Percentiles rank a stretch among this genome's conserved stretches.
phyloP scores from a whole-genome alignment of 192 early-diverging fungal species.

The Chytriomyces hyalinus region DNA sequence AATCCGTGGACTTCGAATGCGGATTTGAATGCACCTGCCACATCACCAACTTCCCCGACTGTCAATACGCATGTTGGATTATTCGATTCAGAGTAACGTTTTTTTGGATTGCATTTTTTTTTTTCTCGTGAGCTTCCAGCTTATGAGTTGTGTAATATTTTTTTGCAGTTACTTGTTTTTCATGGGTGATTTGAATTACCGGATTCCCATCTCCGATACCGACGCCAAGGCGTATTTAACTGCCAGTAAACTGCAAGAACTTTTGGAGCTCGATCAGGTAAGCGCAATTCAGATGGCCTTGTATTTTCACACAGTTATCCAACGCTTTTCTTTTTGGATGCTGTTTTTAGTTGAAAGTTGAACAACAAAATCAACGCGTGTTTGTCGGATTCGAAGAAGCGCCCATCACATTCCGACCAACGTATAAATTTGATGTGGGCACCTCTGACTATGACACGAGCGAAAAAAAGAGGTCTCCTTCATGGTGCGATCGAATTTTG shows the following conservation, averaged over 20 bases:
- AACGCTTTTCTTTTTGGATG: too few species aligned
- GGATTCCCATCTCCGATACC: conserved; percentile 70
- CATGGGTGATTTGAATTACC: conserved; percentile 96
- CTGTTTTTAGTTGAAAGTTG: conserved; percentile 59
- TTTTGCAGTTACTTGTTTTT: conserved; percentile 68
- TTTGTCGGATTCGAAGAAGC: conserved; percentile 90
- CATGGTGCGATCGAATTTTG: conserved; percentile 94
- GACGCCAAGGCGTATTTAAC: conserved; percentile 64
- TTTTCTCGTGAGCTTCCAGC: neutral
- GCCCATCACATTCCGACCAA: conserved; percentile 77
- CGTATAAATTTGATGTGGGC: conserved; percentile 92
- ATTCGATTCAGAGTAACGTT: conserved; percentile 53
- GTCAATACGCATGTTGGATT: conserved; percentile 26
- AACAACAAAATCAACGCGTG: conserved; percentile 67
- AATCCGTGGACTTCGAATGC: conserved; percentile 52
- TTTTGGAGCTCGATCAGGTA: conserved; percentile 85
- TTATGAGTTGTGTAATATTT: neutral
- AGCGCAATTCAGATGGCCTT: neutral
- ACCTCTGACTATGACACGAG: conserved; percentile 81
- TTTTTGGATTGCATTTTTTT: neutral
- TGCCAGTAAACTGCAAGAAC: conserved; percentile 60
- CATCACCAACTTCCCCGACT: neutral
- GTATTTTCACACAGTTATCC: too few species aligned
- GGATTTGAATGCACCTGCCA: conserved; percentile 28
- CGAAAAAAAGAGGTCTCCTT: conserved; percentile 82